A percentile compares a stretch with the other conserved stretches of the same genome.
Evolutionary conservation across 306 rosid genomes (phyloP).

Genomic region (Luffa aegyptiaca): DNA sequence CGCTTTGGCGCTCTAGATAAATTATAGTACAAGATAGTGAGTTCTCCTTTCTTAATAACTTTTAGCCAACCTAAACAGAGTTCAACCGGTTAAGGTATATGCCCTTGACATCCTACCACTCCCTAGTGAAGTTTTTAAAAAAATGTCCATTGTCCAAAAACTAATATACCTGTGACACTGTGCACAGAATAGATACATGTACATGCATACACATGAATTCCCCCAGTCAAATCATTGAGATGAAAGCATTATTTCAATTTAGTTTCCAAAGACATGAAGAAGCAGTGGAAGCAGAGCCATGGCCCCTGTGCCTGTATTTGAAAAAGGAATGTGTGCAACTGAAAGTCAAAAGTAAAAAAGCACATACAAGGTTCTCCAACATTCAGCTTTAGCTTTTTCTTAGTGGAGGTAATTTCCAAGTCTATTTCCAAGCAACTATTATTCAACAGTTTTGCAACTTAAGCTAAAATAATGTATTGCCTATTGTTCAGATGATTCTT

Average conservation of each 20-base stretch:
- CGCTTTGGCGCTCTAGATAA: too few relatives aligned
- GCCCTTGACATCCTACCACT: too few relatives aligned
- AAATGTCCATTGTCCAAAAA: background rate
- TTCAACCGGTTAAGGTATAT: too few relatives aligned
- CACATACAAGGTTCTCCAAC: slow-evolving; percentile 5
- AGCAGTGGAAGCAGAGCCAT: background rate
- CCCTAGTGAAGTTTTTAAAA: too few relatives aligned
- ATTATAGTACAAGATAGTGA: background rate
- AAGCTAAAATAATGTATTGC: background rate
- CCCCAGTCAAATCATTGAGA: background rate
- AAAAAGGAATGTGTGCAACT: background rate
- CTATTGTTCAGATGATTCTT: background rate
- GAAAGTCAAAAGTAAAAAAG: background rate
- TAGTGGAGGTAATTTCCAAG: slow-evolving; percentile 6
- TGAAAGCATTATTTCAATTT: background rate
- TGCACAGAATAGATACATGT: background rate
- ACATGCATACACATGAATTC: background rate
- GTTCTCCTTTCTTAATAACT: background rate
- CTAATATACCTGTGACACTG: background rate
- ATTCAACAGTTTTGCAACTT: background rate
- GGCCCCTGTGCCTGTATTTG: background rate
- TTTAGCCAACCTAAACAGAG: too few relatives aligned
- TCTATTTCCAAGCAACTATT: slow-evolving; percentile 6
- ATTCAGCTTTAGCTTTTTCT: background rate
- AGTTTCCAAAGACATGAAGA: background rate